Percentiles rank a stretch among this genome's conserved stretches.
phyloP scores from a whole-genome alignment of 345 rosid species.

The Reutealis trisperma region DNA sequence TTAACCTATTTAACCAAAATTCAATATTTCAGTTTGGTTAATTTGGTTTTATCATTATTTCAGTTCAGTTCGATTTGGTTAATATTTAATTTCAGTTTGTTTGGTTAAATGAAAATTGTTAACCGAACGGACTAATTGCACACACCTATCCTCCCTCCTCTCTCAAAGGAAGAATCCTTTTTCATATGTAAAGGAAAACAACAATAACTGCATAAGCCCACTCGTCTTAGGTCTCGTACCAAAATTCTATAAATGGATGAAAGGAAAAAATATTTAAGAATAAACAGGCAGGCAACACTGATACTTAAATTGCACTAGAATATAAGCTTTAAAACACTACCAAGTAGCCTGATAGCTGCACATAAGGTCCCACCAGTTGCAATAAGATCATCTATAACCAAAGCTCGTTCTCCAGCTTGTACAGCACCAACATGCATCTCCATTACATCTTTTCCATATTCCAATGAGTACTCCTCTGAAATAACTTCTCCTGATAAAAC shows the following conservation, averaged over 20 bases:
- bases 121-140: too few relatives aligned
- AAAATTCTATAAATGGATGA: background rate
- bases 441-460: slow-evolving; percentile 90
- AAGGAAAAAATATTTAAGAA: slow-evolving; percentile 7
- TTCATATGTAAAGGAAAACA: background rate
- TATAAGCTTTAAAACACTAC: slow-evolving; percentile 38
- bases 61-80: too few relatives aligned
- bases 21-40: too few relatives aligned
- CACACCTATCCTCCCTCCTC: too few relatives aligned
- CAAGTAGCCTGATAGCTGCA: slow-evolving; percentile 94
- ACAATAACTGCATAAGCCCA: background rate
- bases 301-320: slow-evolving; percentile 1
- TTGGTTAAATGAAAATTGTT: too few relatives aligned
- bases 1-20: too few relatives aligned
- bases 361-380: slow-evolving; percentile 95
- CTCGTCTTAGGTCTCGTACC: background rate
- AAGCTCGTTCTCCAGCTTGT: slow-evolving; percentile 80
- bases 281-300: background rate
- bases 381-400: slow-evolving; percentile 88
- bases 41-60: too few relatives aligned
- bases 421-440: slow-evolving; percentile 99
- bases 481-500: slow-evolving; percentile 73
- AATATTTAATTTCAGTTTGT: too few relatives aligned
- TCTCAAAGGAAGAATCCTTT: background rate
- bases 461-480: slow-evolving; percentile 88